Percentiles rank a stretch among this genome's conserved stretches.
Evolutionary conservation across 345 rosid genomes (phyloP).

Genomic region (Lepidium africanum): DNA sequence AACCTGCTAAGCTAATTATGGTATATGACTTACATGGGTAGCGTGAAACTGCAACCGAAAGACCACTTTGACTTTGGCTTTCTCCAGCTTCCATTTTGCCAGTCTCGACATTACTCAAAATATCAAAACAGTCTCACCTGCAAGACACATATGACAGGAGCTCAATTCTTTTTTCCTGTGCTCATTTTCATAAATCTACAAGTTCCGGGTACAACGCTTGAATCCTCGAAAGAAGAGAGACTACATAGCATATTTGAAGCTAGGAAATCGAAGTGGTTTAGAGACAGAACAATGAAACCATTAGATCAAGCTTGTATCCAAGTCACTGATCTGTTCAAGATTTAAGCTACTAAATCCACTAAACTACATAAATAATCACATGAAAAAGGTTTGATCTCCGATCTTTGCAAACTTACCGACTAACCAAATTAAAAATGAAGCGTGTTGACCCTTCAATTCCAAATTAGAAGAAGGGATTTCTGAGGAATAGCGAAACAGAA

Average conservation of each 20-base stretch:
- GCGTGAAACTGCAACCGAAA: slow-evolving; percentile 95
- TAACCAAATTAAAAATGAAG: slow-evolving; percentile 8
- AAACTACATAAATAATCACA: slow-evolving; percentile 27
- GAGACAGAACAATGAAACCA: background rate
- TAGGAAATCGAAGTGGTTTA: background rate
- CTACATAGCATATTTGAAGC: background rate
- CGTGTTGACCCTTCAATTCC: background rate
- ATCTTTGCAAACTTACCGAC: background rate
- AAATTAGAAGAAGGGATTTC: background rate
- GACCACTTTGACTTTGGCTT: slow-evolving; percentile 91
- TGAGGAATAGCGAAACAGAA: slow-evolving; percentile 4
- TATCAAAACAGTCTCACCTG: slow-evolving; percentile 34
- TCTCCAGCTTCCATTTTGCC: slow-evolving; percentile 84
- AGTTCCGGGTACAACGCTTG: background rate
- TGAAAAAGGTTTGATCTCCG: background rate
- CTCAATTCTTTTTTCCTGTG: background rate
- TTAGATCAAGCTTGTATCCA: slow-evolving; percentile 9
- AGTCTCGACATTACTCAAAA: slow-evolving; percentile 67
- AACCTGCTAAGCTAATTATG: background rate
- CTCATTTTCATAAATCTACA: background rate
- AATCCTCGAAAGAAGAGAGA: background rate
- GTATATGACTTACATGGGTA: slow-evolving; percentile 68
- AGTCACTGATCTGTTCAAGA: background rate
- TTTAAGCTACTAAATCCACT: background rate
- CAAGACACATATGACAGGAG: slow-evolving; percentile 17